phyloP scores from a whole-genome alignment of 139 green algal species.

The Haematococcus sp. region DNA sequence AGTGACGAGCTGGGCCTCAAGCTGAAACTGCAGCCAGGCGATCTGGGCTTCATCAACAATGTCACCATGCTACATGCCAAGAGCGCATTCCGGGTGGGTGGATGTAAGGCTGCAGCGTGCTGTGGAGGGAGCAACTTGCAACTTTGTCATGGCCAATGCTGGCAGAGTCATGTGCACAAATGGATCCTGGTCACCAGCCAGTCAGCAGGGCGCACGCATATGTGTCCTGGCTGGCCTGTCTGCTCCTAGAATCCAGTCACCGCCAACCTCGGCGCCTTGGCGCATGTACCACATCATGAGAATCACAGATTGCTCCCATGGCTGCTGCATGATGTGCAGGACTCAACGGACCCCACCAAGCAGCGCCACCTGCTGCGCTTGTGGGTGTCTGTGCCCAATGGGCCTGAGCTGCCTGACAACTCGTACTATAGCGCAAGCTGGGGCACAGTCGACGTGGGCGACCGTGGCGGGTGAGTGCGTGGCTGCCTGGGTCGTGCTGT shows the following conservation, averaged over 20 bases:
- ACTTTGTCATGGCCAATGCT: too few relatives aligned
- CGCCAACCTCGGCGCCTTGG: too few relatives aligned
- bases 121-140: too few relatives aligned
- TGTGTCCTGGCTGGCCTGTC: too few relatives aligned
- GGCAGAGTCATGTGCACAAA: too few relatives aligned
- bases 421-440: not conserved
- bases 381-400: slow-evolving; percentile 47
- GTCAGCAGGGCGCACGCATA: too few relatives aligned
- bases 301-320: too few relatives aligned
- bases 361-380: slow-evolving; percentile 63
- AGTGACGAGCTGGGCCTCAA: slow-evolving; percentile 44
- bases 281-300: too few relatives aligned
- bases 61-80: slow-evolving; percentile 43
- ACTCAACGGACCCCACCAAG: slow-evolving; percentile 32
- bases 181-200: too few relatives aligned
- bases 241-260: too few relatives aligned
- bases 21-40: slow-evolving; percentile 42
- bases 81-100: slow-evolving; percentile 31
- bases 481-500: too few relatives aligned
- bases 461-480: slow-evolving; percentile 1
- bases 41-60: slow-evolving; percentile 57
- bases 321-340: not conserved
- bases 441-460: slow-evolving; percentile 5
- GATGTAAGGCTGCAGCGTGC: not conserved
- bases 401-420: not conserved